Base-by-base conservation (phyloP, 2,329 filamentous ascomycete species). In the Fusarium brevicatenulatum region DNA sequence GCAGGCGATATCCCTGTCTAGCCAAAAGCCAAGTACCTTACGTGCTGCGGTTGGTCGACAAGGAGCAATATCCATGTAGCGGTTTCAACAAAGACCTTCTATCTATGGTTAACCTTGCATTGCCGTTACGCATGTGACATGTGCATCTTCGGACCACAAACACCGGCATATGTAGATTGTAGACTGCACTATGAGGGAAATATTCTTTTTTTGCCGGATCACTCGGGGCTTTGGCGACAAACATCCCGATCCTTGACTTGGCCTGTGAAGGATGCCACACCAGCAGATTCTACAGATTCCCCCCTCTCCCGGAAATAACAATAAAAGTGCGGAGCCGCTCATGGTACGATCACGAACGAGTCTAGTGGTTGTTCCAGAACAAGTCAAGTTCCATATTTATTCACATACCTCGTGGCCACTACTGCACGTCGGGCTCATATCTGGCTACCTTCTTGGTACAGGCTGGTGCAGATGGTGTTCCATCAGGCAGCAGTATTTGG, bases 401-500 rank as follows among this genome's bases (percentile, higher is more conserved):
- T 42, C n/a, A 44, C 18, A 12, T 44, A 4, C 46, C 46, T 32
- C 21, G 28, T 50, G 46, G 46, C 28, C 42, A 25, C 50, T 60
- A 53, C 55, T 61, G 32, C 25, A 25, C 37, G 25, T 71, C 50
- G 63, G 63, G 67, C 61, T 67, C 71, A 61, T 70, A 66, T 62
- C 49, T 57, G 13, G 36, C 18, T 54, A 54, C 50, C 50, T 54
- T 18, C 19, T 40, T 7, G 19, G 36, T 47, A 53, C 46, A 54
- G 16, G 58, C 19, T 32, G 13, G 58, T 30, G 30, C 30, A 30
- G 30, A 30, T 32, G 16, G 43, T 68, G 49, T 63, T 55, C 56
- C 67, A 70, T 61, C 67, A 71, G 70, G 70, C 70, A 72, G 60
- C 70, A 72, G 54, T 46, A 70, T 69, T 47, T 37, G 13, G 23